Base-by-base conservation (phyloP, 805 yeast genomes). In the Pachysolen tannophilus region DNA sequence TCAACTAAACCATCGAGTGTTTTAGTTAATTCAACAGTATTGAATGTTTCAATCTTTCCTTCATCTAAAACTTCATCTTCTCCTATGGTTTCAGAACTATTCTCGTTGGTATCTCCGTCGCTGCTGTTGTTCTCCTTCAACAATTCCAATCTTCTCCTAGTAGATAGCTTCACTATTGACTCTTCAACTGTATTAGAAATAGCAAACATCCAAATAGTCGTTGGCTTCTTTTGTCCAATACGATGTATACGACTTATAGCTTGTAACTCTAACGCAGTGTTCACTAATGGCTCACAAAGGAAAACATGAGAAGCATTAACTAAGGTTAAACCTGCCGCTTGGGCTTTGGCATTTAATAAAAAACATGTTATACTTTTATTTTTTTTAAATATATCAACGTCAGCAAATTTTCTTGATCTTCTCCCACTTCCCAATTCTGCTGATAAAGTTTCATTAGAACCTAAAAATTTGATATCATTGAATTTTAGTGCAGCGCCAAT, bases 301-400 rank as follows among this genome's bases (percentile, higher is more conserved):
- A 88, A 81, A 0, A 92, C 90, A 53, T 92, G 96, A 3, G 83
- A 82, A 0, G 98, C 97, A 61, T 90, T 90, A 7, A 87, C 77
- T 37, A 92, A 63, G 7, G 95, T 92, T 43, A 92, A 62, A 0
- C 98, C 98, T 10, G 96, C 78, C 7, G 95, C 87, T 50, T 88
- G 85, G 1, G 88, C 79, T 44, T 76, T 79, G 0, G 95, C 90
- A 56, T 86, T 85, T 43, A 92, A 58, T 19, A 92, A 56, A 49
- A 90, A 79, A 54, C 97, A 90, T 0, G 96, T 83, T n/a, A 82
- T 69, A 0, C 63, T 52, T 3, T 73, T 61, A 43, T 73, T 66
- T 20, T 66, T 69, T 45, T 79, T 81, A 57, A 86, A 86, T 21
- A 58, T 55, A 18, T 75, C 74, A 19, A 78, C 74, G 21, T 68